Evolutionary conservation across 345 rosid species (phyloP).

Genomic region (Eucalyptus coolabah): DNA sequence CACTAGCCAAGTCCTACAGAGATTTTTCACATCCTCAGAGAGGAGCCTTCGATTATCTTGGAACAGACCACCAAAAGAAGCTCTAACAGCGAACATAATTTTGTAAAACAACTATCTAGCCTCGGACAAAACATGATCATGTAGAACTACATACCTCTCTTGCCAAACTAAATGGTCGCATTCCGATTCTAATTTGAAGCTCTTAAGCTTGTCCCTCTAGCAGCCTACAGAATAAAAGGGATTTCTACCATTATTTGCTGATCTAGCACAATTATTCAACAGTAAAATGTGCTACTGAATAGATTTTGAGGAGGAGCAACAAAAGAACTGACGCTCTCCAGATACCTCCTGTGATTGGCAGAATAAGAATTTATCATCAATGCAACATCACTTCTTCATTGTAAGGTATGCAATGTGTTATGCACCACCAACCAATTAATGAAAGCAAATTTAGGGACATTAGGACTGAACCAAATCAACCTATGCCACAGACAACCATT

Average conservation of each 20-base stretch:
- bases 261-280: not conserved
- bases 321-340: not conserved
- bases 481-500: not conserved
- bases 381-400: not conserved
- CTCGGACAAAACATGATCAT: not conserved
- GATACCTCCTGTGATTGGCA: not conserved
- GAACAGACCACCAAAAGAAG: not conserved
- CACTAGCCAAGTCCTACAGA: not conserved
- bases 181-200: not conserved
- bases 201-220: not conserved
- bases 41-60: not conserved
- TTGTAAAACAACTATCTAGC: not conserved
- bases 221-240: not conserved
- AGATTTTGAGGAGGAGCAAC: not conserved
- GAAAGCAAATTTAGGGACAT: not conserved
- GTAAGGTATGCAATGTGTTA: not conserved
- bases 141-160: not conserved
- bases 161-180: not conserved
- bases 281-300: not conserved
- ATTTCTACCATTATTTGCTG: not conserved
- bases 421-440: not conserved
- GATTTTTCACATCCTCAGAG: not conserved
- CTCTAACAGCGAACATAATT: not conserved
- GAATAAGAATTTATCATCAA: not conserved
- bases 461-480: not conserved